phyloP scores from a whole-genome alignment of 2,329 filamentous ascomycete species.

The Lasiodiplodia citricola region DNA sequence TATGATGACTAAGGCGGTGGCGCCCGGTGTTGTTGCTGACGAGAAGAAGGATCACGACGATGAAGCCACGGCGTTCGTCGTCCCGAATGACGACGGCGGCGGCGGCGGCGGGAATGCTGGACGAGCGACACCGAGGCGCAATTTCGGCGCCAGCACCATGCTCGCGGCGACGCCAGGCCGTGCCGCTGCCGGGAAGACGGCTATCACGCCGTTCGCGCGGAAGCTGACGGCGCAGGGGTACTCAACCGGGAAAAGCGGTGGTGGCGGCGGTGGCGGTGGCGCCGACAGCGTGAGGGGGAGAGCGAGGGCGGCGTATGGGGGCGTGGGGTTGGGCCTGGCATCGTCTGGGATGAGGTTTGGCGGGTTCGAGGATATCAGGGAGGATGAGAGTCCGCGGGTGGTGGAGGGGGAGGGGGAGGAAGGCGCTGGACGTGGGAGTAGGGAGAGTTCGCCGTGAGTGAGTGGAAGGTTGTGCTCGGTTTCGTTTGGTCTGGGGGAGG shows the following conservation, averaged over 20 bases:
- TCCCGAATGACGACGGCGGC: constrained; percentile 4
- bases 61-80: neutral
- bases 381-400: constrained; percentile 10
- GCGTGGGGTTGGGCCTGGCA: constrained; percentile 9
- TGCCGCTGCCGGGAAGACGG: constrained; percentile 35
- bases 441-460: constrained; percentile 16
- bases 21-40: neutral
- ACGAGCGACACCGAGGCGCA: neutral
- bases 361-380: constrained; percentile 27
- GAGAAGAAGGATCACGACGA: neutral
- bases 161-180: neutral
- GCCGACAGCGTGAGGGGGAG: neutral
- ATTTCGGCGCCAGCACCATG: constrained; percentile 16
- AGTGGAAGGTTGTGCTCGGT: neutral
- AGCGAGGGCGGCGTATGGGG: neutral
- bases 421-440: neutral
- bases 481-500: neutral
- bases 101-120: neutral
- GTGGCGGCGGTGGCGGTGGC: neutral
- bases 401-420: neutral
- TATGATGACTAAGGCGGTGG: neutral
- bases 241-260: neutral
- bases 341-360: constrained; percentile 11
- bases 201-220: constrained; percentile 46
- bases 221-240: constrained; percentile 44